Conservation (phyloP, 768 basidiomycete genomes). For the Xerocomus potaroensis region DNA sequence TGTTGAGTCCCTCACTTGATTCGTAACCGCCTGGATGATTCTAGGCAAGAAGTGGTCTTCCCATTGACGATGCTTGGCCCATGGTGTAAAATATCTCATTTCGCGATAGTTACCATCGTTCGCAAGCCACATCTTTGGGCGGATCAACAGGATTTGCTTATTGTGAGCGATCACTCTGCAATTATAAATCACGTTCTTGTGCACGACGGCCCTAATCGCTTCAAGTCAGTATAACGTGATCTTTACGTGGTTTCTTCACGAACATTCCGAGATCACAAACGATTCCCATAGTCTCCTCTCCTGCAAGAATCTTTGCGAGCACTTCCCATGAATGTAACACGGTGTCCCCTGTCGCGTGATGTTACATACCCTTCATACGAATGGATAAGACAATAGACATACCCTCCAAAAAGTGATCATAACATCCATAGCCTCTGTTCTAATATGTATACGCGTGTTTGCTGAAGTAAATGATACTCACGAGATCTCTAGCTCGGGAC, state of each 20-base stretch:
- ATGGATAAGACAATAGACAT: neutral
- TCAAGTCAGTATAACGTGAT: neutral
- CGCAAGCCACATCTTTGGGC: slow-evolving; percentile 99
- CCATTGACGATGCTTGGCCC: slow-evolving; percentile 83
- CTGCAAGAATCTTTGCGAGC: slow-evolving; percentile 81
- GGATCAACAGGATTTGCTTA: slow-evolving; percentile 84
- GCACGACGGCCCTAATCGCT: slow-evolving; percentile 78
- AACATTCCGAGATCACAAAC: slow-evolving; percentile 97
- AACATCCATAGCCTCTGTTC: slow-evolving; percentile 88
- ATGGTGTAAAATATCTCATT: slow-evolving; percentile 89
- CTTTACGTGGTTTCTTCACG: slow-evolving; percentile 21
- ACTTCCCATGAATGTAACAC: slow-evolving; percentile 98
- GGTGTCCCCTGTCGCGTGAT: slow-evolving; percentile 70
- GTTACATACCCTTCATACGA: neutral
- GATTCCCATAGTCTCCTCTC: slow-evolving; percentile 77
- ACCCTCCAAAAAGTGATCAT: slow-evolving; percentile 98
- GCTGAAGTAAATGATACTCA: slow-evolving; percentile 31
- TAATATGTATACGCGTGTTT: neutral
- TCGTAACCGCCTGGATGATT: slow-evolving; percentile 83
- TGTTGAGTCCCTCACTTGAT: slow-evolving; percentile 53
- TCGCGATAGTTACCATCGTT: slow-evolving; percentile 98
- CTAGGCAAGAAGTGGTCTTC: slow-evolving; percentile 92
- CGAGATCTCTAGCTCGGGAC: slow-evolving; percentile 97
- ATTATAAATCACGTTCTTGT: slow-evolving; percentile 99
- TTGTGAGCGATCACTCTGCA: slow-evolving; percentile 88